Evolutionary conservation across 257 asterid species (phyloP).

Genomic region (Verbascum thapsus): DNA sequence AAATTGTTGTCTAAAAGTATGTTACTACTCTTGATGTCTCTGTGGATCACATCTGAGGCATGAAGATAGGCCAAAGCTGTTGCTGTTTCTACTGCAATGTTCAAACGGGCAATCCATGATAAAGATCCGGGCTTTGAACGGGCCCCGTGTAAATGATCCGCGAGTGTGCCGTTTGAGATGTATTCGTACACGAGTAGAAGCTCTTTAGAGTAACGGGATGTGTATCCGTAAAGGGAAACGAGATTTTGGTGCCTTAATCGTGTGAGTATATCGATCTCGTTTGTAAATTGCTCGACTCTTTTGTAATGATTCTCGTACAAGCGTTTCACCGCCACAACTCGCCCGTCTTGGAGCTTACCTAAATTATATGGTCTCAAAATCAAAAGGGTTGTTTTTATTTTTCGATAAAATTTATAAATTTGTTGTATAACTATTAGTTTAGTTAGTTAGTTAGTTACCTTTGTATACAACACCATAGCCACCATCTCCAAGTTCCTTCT

Average conservation of each 20-base stretch:
- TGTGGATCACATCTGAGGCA: slow-evolving; percentile 39
- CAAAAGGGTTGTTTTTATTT: no score
- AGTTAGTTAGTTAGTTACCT: slow-evolving; percentile 6
- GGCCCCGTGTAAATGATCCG: slow-evolving; percentile 42
- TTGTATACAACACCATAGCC: slow-evolving; percentile 39
- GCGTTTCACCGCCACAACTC: slow-evolving; percentile 41
- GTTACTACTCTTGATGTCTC: slow-evolving; percentile 40
- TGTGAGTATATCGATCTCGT: slow-evolving; percentile 39
- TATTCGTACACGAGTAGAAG: slow-evolving; percentile 45
- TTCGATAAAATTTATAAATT: no score
- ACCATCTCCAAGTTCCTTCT: slow-evolving; percentile 41
- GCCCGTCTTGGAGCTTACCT: slow-evolving; percentile 38
- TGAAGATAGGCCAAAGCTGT: slow-evolving; percentile 40
- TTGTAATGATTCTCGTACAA: slow-evolving; percentile 36
- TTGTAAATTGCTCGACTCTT: slow-evolving; percentile 39
- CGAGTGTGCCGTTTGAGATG: slow-evolving; percentile 41
- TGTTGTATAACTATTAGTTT: no score
- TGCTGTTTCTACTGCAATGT: slow-evolving; percentile 38
- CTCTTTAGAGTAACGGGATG: slow-evolving; percentile 21
- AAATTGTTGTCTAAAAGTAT: slow-evolving; percentile 38
- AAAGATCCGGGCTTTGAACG: neutral
- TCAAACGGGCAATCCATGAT: slow-evolving; percentile 35
- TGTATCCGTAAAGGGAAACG: slow-evolving; percentile 47
- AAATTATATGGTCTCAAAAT: no score
- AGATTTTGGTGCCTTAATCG: slow-evolving; percentile 41